Base-by-base conservation (phyloP, 768 basidiomycete genomes). In the Boletus bicolor region DNA sequence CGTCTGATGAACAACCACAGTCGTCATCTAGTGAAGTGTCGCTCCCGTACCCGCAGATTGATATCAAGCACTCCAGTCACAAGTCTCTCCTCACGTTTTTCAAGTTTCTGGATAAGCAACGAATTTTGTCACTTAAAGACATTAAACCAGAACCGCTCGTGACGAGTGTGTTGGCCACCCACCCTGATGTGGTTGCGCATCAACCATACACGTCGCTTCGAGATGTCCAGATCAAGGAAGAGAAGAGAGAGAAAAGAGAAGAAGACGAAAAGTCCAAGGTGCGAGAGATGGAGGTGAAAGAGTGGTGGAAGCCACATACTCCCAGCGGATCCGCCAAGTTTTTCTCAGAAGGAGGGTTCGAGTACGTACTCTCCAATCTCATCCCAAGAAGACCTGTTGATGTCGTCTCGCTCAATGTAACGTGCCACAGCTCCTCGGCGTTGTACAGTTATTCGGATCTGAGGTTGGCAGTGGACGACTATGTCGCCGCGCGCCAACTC, bases 81-180 rank as follows among this genome's bases (percentile, higher is more conserved):
- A 97, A 94, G 71, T 90, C 91, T 10, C 77, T 95, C 19, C 79
- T 85, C 2, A 79, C 86, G 1, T 94, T 96, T 75, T 77, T 97
- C 63, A 93, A 89, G 68, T 65, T 80, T 17, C 76, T 80, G 17
- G 89, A 91, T 57, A 95, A 95, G 67, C 81, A 84, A 8, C 80
- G 79, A 0, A 68, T 97, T 24, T 64, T 96, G 37, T 83, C 83
- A 12, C 75, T 87, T 24, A 97, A 96, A 66, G 79, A 86, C 21
- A 70, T 46, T 67, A 76, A 65, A 68, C 76, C 68, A 49, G 83
- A 82, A 21, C 83, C 87, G 24, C 66, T 85, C 24, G 70, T 84
- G 10, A 77, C 76, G 51, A 76, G 75, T 3, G 82, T 91, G 26
- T 83, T 80, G 50, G 67, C 76, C 0, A 70, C 67, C 0, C 89